phyloP scores from a whole-genome alignment of 2,329 filamentous ascomycete genomes.

The Thyridium curvatum region DNA sequence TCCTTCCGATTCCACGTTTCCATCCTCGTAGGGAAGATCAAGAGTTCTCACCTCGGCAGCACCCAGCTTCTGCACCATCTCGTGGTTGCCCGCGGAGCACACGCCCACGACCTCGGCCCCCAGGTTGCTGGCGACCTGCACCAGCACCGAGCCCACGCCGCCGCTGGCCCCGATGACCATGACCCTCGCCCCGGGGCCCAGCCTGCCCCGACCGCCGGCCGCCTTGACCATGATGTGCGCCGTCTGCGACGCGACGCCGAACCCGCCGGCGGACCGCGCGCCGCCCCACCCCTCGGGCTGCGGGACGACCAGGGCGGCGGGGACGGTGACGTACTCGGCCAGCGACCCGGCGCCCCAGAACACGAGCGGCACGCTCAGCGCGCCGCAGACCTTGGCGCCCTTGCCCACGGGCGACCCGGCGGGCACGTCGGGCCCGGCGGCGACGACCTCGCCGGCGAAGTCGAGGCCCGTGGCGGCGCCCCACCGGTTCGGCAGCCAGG shows the following conservation, averaged over 20 bases:
- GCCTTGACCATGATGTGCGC: constrained; percentile 18
- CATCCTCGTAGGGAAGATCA: no score
- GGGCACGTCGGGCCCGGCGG: constrained; percentile 14
- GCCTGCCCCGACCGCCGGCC: constrained; percentile 9
- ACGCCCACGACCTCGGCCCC: constrained; percentile 37
- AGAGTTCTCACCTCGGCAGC: constrained; percentile 34
- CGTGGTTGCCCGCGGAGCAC: constrained; percentile 39
- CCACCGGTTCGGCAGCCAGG: constrained; percentile 22
- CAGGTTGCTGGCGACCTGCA: constrained; percentile 37
- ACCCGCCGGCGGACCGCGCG: constrained; percentile 18
- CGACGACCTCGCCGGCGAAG: constrained; percentile 24
- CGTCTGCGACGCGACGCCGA: constrained; percentile 28
- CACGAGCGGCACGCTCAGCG: constrained; percentile 17
- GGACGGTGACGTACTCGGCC: constrained; percentile 26
- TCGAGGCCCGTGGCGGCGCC: constrained; percentile 23
- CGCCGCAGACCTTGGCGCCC: constrained; percentile 22
- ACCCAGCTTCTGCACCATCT: constrained; percentile 37
- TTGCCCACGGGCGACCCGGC: constrained; percentile 6
- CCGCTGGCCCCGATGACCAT: constrained; percentile 46
- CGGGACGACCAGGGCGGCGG: constrained; percentile 17
- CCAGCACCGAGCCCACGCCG: constrained; percentile 37
- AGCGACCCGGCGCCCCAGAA: constrained; percentile 22
- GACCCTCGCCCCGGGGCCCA: constrained; percentile 30
- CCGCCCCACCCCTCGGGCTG: constrained; percentile 13
- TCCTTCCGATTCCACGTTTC: no score